Conservation (phyloP, 257 asterid genomes). For the Petunia secreta region DNA sequence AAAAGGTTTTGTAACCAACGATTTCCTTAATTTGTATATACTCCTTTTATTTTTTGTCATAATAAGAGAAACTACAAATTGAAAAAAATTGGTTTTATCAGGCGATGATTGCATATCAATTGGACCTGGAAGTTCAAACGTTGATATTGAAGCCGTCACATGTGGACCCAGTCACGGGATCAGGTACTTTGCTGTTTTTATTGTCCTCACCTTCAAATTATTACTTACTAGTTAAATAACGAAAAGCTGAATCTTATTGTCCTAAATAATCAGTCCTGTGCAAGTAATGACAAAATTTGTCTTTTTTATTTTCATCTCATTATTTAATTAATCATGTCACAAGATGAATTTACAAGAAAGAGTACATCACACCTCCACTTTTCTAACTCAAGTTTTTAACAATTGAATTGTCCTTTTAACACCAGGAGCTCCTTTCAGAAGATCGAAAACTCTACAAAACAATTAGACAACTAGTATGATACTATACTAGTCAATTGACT, state of each 20-base stretch:
- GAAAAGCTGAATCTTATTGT: not conserved
- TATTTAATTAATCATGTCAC: not conserved
- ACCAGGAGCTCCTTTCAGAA: too few species aligned
- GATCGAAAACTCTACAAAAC: too few species aligned
- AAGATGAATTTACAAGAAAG: not conserved
- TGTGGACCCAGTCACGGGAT: constrained; percentile 99
- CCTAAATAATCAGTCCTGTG: not conserved
- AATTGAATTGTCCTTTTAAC: too few species aligned
- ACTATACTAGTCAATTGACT: too few species aligned
- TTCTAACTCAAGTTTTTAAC: not conserved
- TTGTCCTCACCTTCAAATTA: not conserved
- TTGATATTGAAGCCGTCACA: constrained; percentile 75
- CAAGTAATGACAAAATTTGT: constrained; percentile 13
- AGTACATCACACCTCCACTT: not conserved
- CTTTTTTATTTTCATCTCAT: not conserved
- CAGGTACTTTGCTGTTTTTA: constrained; percentile 51
- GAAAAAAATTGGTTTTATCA: constrained; percentile 24
- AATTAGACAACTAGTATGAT: too few species aligned
- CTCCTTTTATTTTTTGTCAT: not conserved
- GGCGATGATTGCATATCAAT: constrained; percentile 98
- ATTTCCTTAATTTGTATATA: not conserved
- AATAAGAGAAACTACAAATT: not conserved
- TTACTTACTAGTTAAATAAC: not conserved
- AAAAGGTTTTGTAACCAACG: too few species aligned
- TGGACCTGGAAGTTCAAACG: constrained; percentile 88